A percentile compares a stretch with the other conserved stretches of the same genome.
Conservation (phyloP, 2,329 filamentous ascomycete species). For the Exserohilum turcica region DNA sequence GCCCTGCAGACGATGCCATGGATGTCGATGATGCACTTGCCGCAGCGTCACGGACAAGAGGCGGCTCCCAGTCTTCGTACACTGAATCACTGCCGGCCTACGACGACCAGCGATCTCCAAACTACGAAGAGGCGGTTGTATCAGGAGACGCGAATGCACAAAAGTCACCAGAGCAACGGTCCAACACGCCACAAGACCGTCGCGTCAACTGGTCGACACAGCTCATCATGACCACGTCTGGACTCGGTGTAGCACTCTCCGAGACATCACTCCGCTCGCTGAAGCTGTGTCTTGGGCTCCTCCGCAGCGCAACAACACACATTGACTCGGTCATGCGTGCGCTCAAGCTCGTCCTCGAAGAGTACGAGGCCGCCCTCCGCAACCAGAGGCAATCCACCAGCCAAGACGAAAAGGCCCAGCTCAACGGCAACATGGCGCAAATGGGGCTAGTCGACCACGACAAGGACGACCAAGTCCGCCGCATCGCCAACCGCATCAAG, state of each 20-base stretch:
- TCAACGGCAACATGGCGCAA: conserved; percentile 23
- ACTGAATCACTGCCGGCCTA: conserved; percentile 82
- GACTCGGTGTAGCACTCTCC: conserved; percentile 87
- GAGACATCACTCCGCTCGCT: conserved; percentile 83
- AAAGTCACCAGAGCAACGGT: conserved; percentile 27
- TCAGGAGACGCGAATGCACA: conserved; percentile 22
- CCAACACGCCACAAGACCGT: conserved; percentile 39
- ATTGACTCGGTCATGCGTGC: conserved; percentile 76
- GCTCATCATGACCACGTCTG: conserved; percentile 87
- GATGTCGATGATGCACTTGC: conserved; percentile 55
- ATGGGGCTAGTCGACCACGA: conserved; percentile 27
- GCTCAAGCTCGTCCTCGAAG: conserved; percentile 75
- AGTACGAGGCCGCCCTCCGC: conserved; percentile 68
- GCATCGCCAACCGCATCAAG: conserved; percentile 77
- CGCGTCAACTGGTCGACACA: conserved; percentile 74
- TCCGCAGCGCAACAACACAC: conserved; percentile 81
- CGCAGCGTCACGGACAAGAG: conserved; percentile 45
- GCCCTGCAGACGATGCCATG: conserved; percentile 45
- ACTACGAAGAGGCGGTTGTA: conserved; percentile 66
- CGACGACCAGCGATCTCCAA: conserved; percentile 76
- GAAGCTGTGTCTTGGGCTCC: conserved; percentile 80
- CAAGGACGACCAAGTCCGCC: conserved; percentile 54
- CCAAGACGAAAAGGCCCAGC: conserved; percentile 17
- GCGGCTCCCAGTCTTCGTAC: conserved; percentile 68
- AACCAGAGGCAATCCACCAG: conserved; percentile 33